Conservation (phyloP, 495 filamentous ascomycete species). For the Penicillium atrosanguineum region DNA sequence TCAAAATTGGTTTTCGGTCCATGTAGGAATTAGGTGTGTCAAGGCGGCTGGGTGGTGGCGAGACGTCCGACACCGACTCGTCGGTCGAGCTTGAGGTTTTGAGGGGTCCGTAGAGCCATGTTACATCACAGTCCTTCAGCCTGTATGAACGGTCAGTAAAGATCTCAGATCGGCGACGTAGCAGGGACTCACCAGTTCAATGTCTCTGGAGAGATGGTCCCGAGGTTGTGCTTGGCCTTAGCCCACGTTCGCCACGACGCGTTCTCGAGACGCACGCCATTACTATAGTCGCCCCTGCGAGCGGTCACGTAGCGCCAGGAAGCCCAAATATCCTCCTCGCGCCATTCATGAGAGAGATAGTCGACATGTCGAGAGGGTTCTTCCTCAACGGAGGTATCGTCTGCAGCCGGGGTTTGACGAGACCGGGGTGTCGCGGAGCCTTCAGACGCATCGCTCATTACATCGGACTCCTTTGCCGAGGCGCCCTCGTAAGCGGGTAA, state of each 20-base stretch:
- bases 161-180: background rate
- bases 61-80: constrained; percentile 34
- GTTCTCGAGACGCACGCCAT: constrained; percentile 84
- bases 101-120: constrained; percentile 94
- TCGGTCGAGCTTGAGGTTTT: constrained; percentile 59
- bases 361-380: constrained; percentile 92
- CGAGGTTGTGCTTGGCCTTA: constrained; percentile 79
- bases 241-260: constrained; percentile 99
- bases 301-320: constrained; percentile 92
- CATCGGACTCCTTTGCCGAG: constrained; percentile 14
- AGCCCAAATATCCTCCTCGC: constrained; percentile 95
- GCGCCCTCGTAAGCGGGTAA: constrained; percentile 49
- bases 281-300: constrained; percentile 71
- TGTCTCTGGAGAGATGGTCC: constrained; percentile 83
- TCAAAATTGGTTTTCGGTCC: constrained; percentile 88
- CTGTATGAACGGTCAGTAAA: constrained; percentile 42
- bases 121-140: constrained; percentile 96
- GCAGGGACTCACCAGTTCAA: constrained; percentile 73
- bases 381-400: constrained; percentile 74
- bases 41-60: constrained; percentile 57
- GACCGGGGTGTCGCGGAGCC: constrained; percentile 13
- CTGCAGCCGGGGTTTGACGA: constrained; percentile 54
- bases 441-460: constrained; percentile 25
- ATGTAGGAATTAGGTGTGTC: constrained; percentile 81
- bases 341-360: constrained; percentile 94